Base-by-base conservation (phyloP, 2,329 filamentous ascomycete species). In the Curvularia lunata region DNA sequence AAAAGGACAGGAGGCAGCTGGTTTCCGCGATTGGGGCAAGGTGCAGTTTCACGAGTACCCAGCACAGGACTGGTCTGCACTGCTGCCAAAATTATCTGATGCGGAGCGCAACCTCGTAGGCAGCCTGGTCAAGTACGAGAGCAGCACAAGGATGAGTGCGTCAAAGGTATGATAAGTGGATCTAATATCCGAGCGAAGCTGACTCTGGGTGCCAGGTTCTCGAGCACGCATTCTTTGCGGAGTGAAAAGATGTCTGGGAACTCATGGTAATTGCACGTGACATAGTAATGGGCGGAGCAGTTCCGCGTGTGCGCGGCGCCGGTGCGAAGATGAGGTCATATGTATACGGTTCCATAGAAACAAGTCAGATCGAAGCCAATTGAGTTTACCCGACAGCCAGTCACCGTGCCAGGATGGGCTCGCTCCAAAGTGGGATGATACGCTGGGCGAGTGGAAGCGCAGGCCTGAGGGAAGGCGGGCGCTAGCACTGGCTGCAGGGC, bases 1-100 rank as follows among this genome's bases (percentile, higher is more conserved):
- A 13, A 4, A 5, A 10, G 23, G 56, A 8, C 56, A 83, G 81
- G 83, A 93, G 76, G 90, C 91, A 5, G 78, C 78, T 10, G 71
- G 72, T 1, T 89, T 96, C 69, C 90, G 91, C 0, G 95, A 97
- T 18, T 99, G 96, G 84, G 91, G 93, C 13, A 96, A 90, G 71
- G 85, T 90, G 72, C 78, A 92, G 75, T 99, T 97, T 78, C 85
- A 87, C 40, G 81, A 87, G 13, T 97, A 96, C 71, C 84, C 87
- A 4, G 77, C 81, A 0, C 84, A 84, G 62, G 62, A 80, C 0
- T 97, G 93, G 92, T 81, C 86, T 1, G 83, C 85, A 1, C 80
- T 97, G 18, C 78, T 98, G 41, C 86, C 86, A 0, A 82, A 81
- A 5, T 83, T 86, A 0, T 83, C 86, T 27, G 75, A 81, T 0